Base-by-base conservation (phyloP, 371 early-diverging fungal genomes). In the Dichotomocladium elegans region DNA sequence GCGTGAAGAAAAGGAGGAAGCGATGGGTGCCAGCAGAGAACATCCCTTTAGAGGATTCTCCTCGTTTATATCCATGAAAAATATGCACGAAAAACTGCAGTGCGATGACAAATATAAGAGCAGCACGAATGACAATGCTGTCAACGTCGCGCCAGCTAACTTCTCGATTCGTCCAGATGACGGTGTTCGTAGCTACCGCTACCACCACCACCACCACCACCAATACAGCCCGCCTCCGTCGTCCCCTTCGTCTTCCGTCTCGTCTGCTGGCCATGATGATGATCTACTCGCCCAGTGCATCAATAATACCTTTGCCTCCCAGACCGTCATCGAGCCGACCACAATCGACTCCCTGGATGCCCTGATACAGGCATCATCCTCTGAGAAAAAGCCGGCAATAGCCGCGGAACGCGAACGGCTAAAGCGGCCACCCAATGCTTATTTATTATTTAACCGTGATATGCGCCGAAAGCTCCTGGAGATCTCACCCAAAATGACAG, bases 391-490 rank as follows among this genome's bases (percentile, higher is more conserved):
- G n/a, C n/a, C n/a, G n/a, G n/a, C n/a, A n/a, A n/a, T n/a, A n/a
- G n/a, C n/a, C n/a, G 37, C 37, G 21, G 37, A 37, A 37, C 37
- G 37, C n/a, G 60, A 58, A 30, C 67, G 77, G 41, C 55, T 81
- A 28, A 82, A 81, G 55, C 77, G 83, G 26, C 84, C 86, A 6
- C 82, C 82, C 35, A 86, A 86, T 60, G 82, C 84, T 4, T 86
- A 81, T 56, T 54, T 86, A 33, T 61, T 83, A 43, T 83, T 79
- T 47, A 83, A 81, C 55, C 70, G 78, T 44, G 78, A 80, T 49
- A 78, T 74, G 70, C 79, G 84, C 10, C 76, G 71, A 40, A 72
- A 74, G 56, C 55, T 83, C 34, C 52, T 80, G 44, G 63, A 74
- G 27, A 60, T 64, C 37, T 72, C 77, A 31, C 82, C 82, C 11